Base-by-base conservation (phyloP, 495 filamentous ascomycete genomes). In the Annulohypoxylon maeteangense region DNA sequence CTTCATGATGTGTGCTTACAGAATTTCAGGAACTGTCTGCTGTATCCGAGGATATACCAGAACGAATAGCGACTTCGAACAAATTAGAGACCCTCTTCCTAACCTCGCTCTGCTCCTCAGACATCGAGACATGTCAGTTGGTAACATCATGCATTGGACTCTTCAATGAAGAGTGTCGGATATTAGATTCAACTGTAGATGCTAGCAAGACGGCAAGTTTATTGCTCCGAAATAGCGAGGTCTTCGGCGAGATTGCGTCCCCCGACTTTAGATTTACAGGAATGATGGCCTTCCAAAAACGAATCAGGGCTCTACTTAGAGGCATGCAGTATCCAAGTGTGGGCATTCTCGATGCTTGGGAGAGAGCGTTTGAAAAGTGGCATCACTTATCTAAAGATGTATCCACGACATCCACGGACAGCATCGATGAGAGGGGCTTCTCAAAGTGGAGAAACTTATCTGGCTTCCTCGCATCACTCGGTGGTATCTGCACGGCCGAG, bases 381-480 rank as follows among this genome's bases (percentile, higher is more conserved):
- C 80, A 85, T 20, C 83, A 85, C 40, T 68, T 89, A 12, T 88
- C 85, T 29, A 89, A 87, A 65, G 86, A 89, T 53, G 84, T 90
- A 0, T 85, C 87, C 11, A 84, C 82, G 25, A 76, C 79, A 0
- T 75, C 80, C 32, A 71, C 75, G 7, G 85, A 87, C 7, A 78
- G 71, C n/a, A 75, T 87, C 6, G 81, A 87, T 12, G 88, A 90
- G 60, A 80, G 78, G 45, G 74, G 79, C 20, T 82, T 90, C 23
- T 83, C 84, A 8, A 88, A 90, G 69, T 90, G 88, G 88, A 83
- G 88, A 31, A 90, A 90, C 68, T 86, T 87, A 60, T 89, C 87
- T 3, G 88, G 88, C 4, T 90, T 90, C 73, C 82, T 90, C 14
- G 88, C 88, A 18, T 89, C 88, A 2, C 79, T 90, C 34, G 88